Evolutionary conservation across 805 yeast genomes (phyloP).

Genomic region (Candida chauliodis): DNA sequence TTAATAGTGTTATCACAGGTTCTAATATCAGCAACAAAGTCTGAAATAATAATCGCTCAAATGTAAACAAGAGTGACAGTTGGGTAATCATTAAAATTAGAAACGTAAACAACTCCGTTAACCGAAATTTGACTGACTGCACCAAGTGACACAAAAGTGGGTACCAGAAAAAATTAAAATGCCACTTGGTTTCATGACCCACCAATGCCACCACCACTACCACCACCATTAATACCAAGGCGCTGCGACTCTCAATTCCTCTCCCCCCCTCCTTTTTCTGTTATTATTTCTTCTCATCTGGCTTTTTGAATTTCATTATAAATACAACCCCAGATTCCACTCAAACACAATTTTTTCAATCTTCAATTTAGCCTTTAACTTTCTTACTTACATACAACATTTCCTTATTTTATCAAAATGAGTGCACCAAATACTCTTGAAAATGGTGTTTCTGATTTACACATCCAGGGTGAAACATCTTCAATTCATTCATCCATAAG

Average conservation of each 20-base stretch:
- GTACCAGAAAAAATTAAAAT: no score
- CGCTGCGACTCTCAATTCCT: not conserved
- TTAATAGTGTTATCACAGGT: no score
- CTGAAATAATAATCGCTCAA: no score
- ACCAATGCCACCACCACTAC: constrained; percentile 4
- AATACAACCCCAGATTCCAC: constrained; percentile 8
- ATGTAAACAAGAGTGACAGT: no score
- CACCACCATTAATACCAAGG: not conserved
- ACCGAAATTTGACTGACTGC: no score
- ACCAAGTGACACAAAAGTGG: no score
- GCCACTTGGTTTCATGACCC: not conserved
- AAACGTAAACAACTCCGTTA: not conserved
- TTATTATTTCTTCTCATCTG: not conserved
- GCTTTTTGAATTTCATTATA: no score
- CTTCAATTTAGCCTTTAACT: not conserved
- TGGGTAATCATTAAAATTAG: no score
- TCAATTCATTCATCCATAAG: constrained; percentile 29
- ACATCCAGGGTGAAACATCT: constrained; percentile 23
- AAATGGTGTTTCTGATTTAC: constrained; percentile 14
- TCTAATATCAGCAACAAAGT: no score
- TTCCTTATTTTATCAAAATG: constrained; percentile 1
- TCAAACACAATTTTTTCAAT: not conserved
- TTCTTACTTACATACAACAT: no score
- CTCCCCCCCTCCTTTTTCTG: constrained; percentile 5
- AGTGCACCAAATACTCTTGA: constrained; percentile 17